Percentiles rank a stretch among this genome's conserved stretches.
Evolutionary conservation across 108 stramenopile species (phyloP).

Genomic region (Cylindrotheca fusiformis): DNA sequence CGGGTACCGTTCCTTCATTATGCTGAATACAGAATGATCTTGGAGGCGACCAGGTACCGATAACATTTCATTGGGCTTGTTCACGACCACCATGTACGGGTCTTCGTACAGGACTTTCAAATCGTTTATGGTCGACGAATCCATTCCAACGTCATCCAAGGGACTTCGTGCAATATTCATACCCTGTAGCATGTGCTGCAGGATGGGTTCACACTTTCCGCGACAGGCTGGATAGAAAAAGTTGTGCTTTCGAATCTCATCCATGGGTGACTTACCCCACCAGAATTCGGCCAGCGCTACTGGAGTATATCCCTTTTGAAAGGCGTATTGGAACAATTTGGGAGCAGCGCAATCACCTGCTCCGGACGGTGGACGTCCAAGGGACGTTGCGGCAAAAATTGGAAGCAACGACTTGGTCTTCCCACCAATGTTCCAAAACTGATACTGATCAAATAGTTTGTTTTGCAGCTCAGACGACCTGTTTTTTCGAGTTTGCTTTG

Average conservation of each 20-base stretch:
- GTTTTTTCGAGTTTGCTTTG: slow-evolving; percentile 9
- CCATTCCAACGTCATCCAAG: background rate
- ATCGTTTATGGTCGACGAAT: background rate
- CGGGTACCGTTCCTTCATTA: slow-evolving; percentile 5
- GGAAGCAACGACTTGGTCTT: slow-evolving; percentile 11
- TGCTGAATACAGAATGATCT: slow-evolving; percentile 12
- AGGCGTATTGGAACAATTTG: slow-evolving; percentile 24
- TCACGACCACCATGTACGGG: slow-evolving; percentile 16
- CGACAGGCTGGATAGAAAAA: slow-evolving; percentile 29
- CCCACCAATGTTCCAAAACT: slow-evolving; percentile 14
- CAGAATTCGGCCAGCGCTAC: slow-evolving; percentile 26
- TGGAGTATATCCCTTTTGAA: slow-evolving; percentile 12
- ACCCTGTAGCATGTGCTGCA: slow-evolving; percentile 22
- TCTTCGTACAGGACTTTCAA: slow-evolving; percentile 20
- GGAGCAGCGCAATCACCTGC: slow-evolving; percentile 25
- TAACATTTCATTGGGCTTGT: slow-evolving; percentile 23
- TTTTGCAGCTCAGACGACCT: slow-evolving; percentile 4
- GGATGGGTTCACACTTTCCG: slow-evolving; percentile 23
- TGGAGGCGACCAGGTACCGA: slow-evolving; percentile 19
- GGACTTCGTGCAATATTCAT: slow-evolving; percentile 17
- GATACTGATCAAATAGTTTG: slow-evolving; percentile 9
- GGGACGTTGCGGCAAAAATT: slow-evolving; percentile 12
- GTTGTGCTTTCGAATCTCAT: slow-evolving; percentile 15
- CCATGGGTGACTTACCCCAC: slow-evolving; percentile 17
- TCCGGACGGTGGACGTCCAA: slow-evolving; percentile 9